Percentiles rank a stretch among this genome's conserved stretches.
These are phyloP conservation scores for Puccinia horiana DNA, from an alignment of 1,284 basidiomycete species.

Conservation along the genomic window DNA sequence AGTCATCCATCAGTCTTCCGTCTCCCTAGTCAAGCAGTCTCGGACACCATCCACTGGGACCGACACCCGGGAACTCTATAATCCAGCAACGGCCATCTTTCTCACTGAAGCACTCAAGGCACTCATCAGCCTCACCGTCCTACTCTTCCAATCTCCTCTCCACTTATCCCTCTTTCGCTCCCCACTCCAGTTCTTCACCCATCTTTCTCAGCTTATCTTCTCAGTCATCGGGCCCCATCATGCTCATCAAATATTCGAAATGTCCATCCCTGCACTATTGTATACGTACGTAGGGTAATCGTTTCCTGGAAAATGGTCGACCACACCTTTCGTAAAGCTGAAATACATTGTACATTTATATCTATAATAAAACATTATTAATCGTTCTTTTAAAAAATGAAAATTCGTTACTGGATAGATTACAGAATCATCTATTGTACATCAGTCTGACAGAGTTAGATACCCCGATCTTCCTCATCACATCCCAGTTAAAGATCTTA, in stretches of 20 bases:
- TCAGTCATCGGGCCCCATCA: not conserved
- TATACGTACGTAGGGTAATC: conserved; percentile 26
- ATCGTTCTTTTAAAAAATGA: too few relatives aligned
- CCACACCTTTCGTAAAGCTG: too few relatives aligned
- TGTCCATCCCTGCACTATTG: conserved; percentile 27
- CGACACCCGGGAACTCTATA: conserved; percentile 8
- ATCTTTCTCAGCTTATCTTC: not conserved
- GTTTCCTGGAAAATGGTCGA: too few relatives aligned
- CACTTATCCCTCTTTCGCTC: not conserved
- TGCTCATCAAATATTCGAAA: not conserved
- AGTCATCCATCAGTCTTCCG: conserved; percentile 28
- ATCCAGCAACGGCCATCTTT: conserved; percentile 39
- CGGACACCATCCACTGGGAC: not conserved
- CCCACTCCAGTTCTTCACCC: not conserved
- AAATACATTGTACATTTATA: too few relatives aligned
- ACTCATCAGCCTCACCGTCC: conserved; percentile 2
- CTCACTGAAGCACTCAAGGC: conserved; percentile 35
- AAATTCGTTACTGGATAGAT: not conserved
- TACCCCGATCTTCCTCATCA: conserved; percentile 27
- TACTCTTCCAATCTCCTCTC: conserved; percentile 1
- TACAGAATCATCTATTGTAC: conserved; percentile 43
- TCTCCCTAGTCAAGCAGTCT: conserved; percentile 14
- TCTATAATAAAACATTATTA: too few relatives aligned
- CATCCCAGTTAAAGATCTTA: conserved; percentile 34
- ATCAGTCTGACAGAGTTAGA: conserved; percentile 6